Percentiles rank a stretch among this genome's conserved stretches.
phyloP scores from a whole-genome alignment of 768 basidiomycete genomes.

The Suillus decipiens region DNA sequence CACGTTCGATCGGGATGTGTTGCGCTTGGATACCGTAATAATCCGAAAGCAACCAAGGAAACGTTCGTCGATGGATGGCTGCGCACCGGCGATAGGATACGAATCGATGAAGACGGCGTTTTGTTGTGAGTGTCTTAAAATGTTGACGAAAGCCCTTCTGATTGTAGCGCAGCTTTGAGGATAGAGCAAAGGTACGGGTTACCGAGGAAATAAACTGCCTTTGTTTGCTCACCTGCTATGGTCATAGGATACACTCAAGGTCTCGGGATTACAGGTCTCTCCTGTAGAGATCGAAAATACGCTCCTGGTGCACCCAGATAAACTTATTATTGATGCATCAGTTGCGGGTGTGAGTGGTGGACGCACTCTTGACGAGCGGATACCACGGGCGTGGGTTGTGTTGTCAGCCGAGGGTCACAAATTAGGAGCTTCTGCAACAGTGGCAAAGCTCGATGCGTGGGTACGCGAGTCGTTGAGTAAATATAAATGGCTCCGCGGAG shows the following conservation, averaged over 20 bases:
- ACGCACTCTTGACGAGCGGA: conserved; percentile 68
- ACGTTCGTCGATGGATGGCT: conserved; percentile 76
- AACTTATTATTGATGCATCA: conserved; percentile 61
- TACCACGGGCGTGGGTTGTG: conserved; percentile 80
- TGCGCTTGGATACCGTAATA: conserved; percentile 71
- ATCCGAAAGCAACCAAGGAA: conserved; percentile 62
- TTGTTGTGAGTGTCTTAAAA: conserved; percentile 55
- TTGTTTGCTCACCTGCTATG: background rate
- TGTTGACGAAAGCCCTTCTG: background rate
- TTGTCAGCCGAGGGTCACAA: conserved; percentile 56
- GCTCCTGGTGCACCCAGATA: conserved; percentile 60
- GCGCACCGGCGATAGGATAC: conserved; percentile 71
- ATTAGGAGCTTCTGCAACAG: conserved; percentile 42
- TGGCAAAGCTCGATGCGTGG: conserved; percentile 60
- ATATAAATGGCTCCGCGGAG: conserved; percentile 78
- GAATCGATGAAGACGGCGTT: conserved; percentile 57
- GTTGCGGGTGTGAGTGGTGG: conserved; percentile 78
- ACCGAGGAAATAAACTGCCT: conserved; percentile 20
- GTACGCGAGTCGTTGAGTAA: conserved; percentile 62
- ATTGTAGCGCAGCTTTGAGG: conserved; percentile 55
- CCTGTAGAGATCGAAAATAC: conserved; percentile 76
- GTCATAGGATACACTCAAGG: conserved; percentile 71
- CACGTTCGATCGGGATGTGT: conserved; percentile 58
- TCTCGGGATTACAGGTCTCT: conserved; percentile 79
- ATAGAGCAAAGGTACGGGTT: conserved; percentile 65